These are phyloP conservation scores for Globisporangium heterothallicum DNA, from an alignment of 352 stramenopile species.

Conservation along the genomic window DNA sequence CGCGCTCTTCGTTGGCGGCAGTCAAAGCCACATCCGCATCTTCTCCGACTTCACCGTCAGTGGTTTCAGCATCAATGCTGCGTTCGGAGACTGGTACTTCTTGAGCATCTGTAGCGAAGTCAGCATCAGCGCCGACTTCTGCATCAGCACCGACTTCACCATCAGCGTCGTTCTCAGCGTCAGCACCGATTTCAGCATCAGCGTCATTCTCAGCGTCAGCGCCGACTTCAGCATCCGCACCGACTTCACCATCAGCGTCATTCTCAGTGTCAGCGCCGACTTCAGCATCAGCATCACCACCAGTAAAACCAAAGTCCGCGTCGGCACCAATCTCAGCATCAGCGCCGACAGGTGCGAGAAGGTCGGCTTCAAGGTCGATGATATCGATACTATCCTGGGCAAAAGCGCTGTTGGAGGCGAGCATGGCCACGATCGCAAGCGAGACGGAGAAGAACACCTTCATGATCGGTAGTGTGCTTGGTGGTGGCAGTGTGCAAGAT, in stretches of 20 bases:
- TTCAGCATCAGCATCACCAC: too few relatives aligned
- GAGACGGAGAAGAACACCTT: slow-evolving; percentile 8
- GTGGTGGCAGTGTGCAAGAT: neutral
- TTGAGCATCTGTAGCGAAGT: neutral
- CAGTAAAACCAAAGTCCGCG: too few relatives aligned
- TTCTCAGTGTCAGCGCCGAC: neutral
- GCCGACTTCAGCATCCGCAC: neutral
- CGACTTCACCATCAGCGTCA: neutral
- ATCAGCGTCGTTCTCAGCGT: neutral
- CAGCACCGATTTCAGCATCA: neutral
- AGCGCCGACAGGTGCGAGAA: neutral
- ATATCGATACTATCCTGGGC: neutral
- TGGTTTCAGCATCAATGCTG: neutral
- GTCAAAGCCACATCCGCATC: neutral
- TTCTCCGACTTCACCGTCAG: neutral
- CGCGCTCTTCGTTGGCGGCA: neutral
- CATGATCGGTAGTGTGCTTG: neutral
- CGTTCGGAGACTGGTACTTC: neutral
- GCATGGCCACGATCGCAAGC: slow-evolving; percentile 3
- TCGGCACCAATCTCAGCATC: neutral
- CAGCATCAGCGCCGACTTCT: neutral
- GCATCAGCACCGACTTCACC: neutral
- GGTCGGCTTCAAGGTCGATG: neutral
- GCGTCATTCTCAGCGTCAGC: neutral
- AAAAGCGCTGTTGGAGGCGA: slow-evolving; percentile 2